phyloP scores from a whole-genome alignment of 805 yeast species.

The baker's yeast (Saccharomyces cerevisiae) region DNA sequence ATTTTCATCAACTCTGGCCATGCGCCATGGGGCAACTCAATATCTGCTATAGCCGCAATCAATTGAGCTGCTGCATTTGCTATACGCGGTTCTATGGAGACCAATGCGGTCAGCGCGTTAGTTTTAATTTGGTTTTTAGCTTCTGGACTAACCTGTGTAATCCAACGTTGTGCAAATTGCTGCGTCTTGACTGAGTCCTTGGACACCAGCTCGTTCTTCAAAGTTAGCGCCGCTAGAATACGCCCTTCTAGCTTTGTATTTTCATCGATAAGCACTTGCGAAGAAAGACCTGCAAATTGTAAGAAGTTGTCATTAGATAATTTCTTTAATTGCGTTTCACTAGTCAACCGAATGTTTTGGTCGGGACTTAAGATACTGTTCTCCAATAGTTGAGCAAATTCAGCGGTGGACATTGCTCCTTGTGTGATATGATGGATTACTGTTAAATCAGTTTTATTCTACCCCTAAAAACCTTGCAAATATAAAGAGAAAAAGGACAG shows the following conservation, averaged over 20 bases:
- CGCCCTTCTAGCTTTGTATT: constrained; percentile 67
- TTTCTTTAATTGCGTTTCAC: constrained; percentile 66
- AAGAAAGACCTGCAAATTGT: constrained; percentile 60
- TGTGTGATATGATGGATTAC: neutral
- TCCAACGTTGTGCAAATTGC: constrained; percentile 69
- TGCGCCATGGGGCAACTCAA: constrained; percentile 77
- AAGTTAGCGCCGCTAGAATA: constrained; percentile 80
- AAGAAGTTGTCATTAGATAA: constrained; percentile 71
- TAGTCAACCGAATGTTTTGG: constrained; percentile 58
- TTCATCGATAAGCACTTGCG: constrained; percentile 62
- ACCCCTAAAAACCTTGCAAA: neutral
- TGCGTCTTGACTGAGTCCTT: constrained; percentile 57
- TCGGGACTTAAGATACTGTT: constrained; percentile 68
- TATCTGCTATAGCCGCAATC: constrained; percentile 94
- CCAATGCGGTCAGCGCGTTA: constrained; percentile 52
- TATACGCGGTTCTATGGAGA: constrained; percentile 62
- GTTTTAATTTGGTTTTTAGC: constrained; percentile 60
- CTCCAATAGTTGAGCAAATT: constrained; percentile 65
- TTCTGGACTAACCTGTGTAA: constrained; percentile 41
- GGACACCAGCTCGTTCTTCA: constrained; percentile 82
- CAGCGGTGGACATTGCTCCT: constrained; percentile 28
- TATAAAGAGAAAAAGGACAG: neutral
- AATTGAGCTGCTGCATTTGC: constrained; percentile 87
- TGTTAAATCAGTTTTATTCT: neutral
- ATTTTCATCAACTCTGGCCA: constrained; percentile 84